A percentile compares a stretch with the other conserved stretches of the same genome.
These are phyloP conservation scores for Teratosphaeria zuluensis DNA, from an alignment of 2,329 filamentous ascomycete species.

Conservation along the genomic window DNA sequence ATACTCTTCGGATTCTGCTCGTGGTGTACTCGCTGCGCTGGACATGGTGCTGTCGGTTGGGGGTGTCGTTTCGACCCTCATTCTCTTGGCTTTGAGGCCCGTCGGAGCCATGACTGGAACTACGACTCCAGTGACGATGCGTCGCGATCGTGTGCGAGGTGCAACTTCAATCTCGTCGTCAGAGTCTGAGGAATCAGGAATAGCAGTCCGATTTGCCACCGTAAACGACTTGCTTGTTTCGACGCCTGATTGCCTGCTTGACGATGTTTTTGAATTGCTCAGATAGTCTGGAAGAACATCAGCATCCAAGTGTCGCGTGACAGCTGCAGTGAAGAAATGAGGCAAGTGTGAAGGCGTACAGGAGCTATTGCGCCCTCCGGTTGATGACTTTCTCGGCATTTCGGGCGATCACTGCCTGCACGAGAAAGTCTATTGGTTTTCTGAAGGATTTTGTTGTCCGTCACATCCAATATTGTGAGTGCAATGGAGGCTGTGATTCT, in stretches of 20 bases:
- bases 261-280: not conserved
- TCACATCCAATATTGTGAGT: not conserved
- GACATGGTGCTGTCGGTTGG: slow-evolving; percentile 8
- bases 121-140: slow-evolving; percentile 4
- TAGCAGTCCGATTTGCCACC: slow-evolving; percentile 1
- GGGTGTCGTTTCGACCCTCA: slow-evolving; percentile 1
- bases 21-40: slow-evolving; percentile 15
- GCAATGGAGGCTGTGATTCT: not conserved
- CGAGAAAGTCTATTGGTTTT: not conserved
- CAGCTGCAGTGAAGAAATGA: not conserved
- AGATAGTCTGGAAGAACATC: not conserved
- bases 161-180: slow-evolving; percentile 5
- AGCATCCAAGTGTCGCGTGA: not conserved
- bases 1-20: slow-evolving; percentile 41
- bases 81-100: not conserved
- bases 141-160: not conserved
- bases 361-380: not conserved
- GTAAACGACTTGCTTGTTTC: not conserved
- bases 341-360: not conserved
- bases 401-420: not conserved
- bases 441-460: not conserved
- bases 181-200: slow-evolving; percentile 2
- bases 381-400: not conserved
- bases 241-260: not conserved
- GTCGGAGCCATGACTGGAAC: slow-evolving; percentile 9